Evolutionary conservation across 306 rosid species (phyloP), one percentile per base, ranked within the genome.

Genomic region (Comarum palustre): DNA sequence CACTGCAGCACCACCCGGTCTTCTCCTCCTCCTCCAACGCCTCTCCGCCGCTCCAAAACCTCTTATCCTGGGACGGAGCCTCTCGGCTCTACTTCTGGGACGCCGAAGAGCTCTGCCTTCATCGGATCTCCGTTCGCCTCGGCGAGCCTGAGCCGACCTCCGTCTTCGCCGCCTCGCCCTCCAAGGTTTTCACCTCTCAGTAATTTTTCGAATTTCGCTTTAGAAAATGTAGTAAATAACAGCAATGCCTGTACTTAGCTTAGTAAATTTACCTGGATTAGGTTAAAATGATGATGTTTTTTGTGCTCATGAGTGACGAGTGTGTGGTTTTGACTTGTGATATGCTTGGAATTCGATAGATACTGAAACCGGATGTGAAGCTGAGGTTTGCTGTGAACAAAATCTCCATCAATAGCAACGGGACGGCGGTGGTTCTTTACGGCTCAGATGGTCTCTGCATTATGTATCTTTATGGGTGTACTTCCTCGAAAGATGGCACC

Each of bases 1-100:
- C 90, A 46, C 96, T 95, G 12, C 73, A 79, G 62, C 77, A 85
- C 45, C 97, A 91, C 72, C 89, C 96, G 27, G 83, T 88, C 82
- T 95, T 90, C 86, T 50, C 89, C 65, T 41, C 84, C 77, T 1
- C 76, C 25, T n/a, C 77, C 65, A 10, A 64, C 69, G 14, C 52
- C 17, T 20, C 64, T 41, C 72, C 61, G 17, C 57, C 85, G 46
- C 64, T 79, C 52, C 73, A 80, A 75, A 94, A 88, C 71, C 88
- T 94, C 10, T 36, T 90, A 25, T 92, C 90, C 16, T 91, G 87
- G 86, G 99, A 95, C 67, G 96, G 96, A 43, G 89, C 89, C 45
- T 87, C 96, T 22, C 88, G 99, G 31, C 87, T 94, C 67, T 91
- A 91, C 77, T 88, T 91, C 81, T 95, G 99, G 99, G 93, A 91